Evolutionary conservation across 2,329 filamentous ascomycete genomes (phyloP).

Genomic region (Capronia epimyces): DNA sequence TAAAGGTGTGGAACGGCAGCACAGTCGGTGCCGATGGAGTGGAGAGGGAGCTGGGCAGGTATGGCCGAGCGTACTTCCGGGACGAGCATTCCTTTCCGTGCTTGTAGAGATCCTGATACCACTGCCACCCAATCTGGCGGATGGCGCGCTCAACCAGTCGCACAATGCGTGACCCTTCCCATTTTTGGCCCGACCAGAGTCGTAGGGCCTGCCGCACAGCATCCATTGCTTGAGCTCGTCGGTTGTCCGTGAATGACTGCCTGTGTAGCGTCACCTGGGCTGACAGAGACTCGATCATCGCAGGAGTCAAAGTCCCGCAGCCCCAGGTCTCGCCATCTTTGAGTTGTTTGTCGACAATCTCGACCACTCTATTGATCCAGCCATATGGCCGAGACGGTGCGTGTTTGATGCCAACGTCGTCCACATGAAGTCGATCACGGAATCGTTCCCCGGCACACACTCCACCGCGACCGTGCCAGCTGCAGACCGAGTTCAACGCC

Average conservation of each 20-base stretch:
- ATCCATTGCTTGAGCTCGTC: constrained; percentile 24
- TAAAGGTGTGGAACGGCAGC: constrained; percentile 95
- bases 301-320: constrained; percentile 56
- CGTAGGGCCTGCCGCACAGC: constrained; percentile 36
- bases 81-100: constrained; percentile 52
- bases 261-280: constrained; percentile 41
- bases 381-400: constrained; percentile 67
- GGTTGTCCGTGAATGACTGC: constrained; percentile 8
- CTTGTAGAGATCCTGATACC: constrained; percentile 80
- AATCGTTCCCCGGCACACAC: constrained; percentile 67
- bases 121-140: constrained; percentile 70
- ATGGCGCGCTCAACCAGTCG: constrained; percentile 78
- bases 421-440: constrained; percentile 89
- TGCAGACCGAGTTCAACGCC: constrained; percentile 91
- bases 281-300: constrained; percentile 48
- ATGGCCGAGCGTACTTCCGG: constrained; percentile 64
- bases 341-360: constrained; percentile 84
- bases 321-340: constrained; percentile 84
- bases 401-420: constrained; percentile 72
- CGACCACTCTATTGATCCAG: constrained; percentile 83
- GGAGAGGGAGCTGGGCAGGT: constrained; percentile 64
- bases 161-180: constrained; percentile 83
- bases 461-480: constrained; percentile 86
- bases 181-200: constrained; percentile 66
- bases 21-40: constrained; percentile 89